Percentiles rank a stretch among this genome's conserved stretches.
Conservation (phyloP, 2,329 filamentous ascomycete genomes). For the Aspergillus sp. region DNA sequence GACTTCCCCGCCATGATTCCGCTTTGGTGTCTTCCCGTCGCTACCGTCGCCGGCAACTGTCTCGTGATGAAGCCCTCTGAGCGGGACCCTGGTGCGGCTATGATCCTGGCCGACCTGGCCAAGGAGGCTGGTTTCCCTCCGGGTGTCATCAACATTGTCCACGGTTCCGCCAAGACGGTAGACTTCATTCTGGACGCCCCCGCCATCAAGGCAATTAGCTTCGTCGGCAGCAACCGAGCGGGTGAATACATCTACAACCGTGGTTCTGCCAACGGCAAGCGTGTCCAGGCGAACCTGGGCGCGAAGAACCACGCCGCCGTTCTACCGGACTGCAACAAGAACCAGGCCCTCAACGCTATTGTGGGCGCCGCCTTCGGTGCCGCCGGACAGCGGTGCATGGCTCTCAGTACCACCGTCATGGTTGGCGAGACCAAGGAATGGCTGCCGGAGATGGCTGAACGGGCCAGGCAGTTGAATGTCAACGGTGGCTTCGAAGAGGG, state of each 20-base stretch:
- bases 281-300: slow-evolving; percentile 60
- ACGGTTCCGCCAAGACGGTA: slow-evolving; percentile 56
- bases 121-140: slow-evolving; percentile 57
- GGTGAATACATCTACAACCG: slow-evolving; percentile 62
- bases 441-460: slow-evolving; percentile 55
- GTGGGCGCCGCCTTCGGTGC: slow-evolving; percentile 60
- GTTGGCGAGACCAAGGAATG: slow-evolving; percentile 59
- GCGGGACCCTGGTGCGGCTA: slow-evolving; percentile 56
- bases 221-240: slow-evolving; percentile 60
- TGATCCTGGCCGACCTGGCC: slow-evolving; percentile 58
- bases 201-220: slow-evolving; percentile 60
- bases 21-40: slow-evolving; percentile 58
- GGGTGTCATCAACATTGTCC: slow-evolving; percentile 59
- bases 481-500: slow-evolving; percentile 57
- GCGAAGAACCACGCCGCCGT: slow-evolving; percentile 64
- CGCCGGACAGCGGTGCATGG: slow-evolving; percentile 63
- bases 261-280: slow-evolving; percentile 62
- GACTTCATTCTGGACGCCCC: slow-evolving; percentile 63
- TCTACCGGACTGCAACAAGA: slow-evolving; percentile 61
- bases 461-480: slow-evolving; percentile 52
- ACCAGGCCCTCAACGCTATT: slow-evolving; percentile 58
- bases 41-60: slow-evolving; percentile 57
- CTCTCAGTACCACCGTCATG: slow-evolving; percentile 56
- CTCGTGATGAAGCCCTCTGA: slow-evolving; percentile 59
- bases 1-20: slow-evolving; percentile 66